Evolutionary conservation across 805 yeast species (phyloP), one percentile per base, ranked within the genome.

Genomic region (Kazachstania bromeliacearum): DNA sequence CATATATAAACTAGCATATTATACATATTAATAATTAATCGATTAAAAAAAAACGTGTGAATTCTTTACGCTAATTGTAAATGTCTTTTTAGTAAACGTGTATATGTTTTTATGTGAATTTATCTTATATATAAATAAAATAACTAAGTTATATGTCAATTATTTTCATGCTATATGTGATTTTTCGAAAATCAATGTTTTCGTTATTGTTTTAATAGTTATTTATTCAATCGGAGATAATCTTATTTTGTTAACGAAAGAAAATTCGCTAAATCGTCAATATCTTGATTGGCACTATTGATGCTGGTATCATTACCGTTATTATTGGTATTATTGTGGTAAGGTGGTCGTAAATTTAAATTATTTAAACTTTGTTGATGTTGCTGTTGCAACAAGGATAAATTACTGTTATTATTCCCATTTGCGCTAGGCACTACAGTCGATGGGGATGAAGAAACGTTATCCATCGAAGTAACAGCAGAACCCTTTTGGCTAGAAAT

Each of bases 1-100:
- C 44, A 46, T 35, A 20, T 45, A 12, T 33, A 31, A 7, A 24
- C 26, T 42, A n/a, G n/a, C n/a, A n/a, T n/a, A n/a, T n/a, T n/a
- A n/a, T n/a, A n/a, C n/a, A n/a, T n/a, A n/a, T n/a, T n/a, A n/a
- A n/a, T n/a, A n/a, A n/a, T n/a, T n/a, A n/a, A n/a, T n/a, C n/a
- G n/a, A n/a, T n/a, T n/a, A n/a, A n/a, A n/a, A n/a, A n/a, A n/a
- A n/a, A n/a, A n/a, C n/a, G n/a, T n/a, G n/a, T n/a, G n/a, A n/a
- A n/a, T n/a, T n/a, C n/a, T n/a, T n/a, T n/a, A n/a, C n/a, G n/a
- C n/a, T n/a, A n/a, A n/a, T n/a, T n/a, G n/a, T n/a, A n/a, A n/a
- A n/a, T n/a, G n/a, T n/a, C n/a, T n/a, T n/a, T n/a, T n/a, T n/a
- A n/a, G n/a, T n/a, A n/a, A n/a, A n/a, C n/a, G n/a, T n/a, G n/a